Conservation (phyloP, 805 yeast species). For the Soucietia sequanensis region DNA sequence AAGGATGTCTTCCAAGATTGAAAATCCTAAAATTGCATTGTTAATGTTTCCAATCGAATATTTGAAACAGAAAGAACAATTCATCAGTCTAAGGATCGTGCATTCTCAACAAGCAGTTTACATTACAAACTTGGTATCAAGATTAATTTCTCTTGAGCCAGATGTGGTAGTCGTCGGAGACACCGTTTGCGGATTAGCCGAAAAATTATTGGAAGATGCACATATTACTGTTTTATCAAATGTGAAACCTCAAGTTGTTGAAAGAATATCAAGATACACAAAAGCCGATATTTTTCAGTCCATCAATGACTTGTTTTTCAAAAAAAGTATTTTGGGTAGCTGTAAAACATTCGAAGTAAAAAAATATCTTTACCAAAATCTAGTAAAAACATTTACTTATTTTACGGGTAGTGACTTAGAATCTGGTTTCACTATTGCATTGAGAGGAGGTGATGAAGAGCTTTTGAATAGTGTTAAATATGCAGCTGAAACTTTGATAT, state of each 20-base stretch:
- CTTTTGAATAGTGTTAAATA: conserved; percentile 66
- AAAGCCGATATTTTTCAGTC: conserved; percentile 84
- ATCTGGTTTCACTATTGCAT: conserved; percentile 78
- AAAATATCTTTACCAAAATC: conserved; percentile 55
- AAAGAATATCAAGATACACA: conserved; percentile 73
- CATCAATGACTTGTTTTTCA: conserved; percentile 77
- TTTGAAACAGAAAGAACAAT: conserved; percentile 69
- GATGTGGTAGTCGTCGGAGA: conserved; percentile 76
- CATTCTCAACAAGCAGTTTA: conserved; percentile 87
- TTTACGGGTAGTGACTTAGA: conserved; percentile 73
- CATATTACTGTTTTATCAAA: conserved; percentile 80
- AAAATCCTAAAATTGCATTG: conserved; percentile 73
- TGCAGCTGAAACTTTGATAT: conserved; percentile 76
- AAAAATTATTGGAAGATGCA: conserved; percentile 65
- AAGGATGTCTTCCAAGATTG: conserved; percentile 65
- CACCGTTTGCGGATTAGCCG: conserved; percentile 78
- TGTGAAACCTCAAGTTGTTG: conserved; percentile 78
- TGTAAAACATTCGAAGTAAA: conserved; percentile 73
- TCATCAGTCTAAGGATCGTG: conserved; percentile 79
- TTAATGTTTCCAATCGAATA: conserved; percentile 90
- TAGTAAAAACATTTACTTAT: conserved; percentile 70
- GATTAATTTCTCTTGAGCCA: conserved; percentile 76
- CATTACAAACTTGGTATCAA: conserved; percentile 72
- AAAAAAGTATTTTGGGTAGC: conserved; percentile 58
- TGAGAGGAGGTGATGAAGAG: conserved; percentile 76